Percentiles rank a stretch among this genome's conserved stretches.
Evolutionary conservation across 1,284 basidiomycete genomes (phyloP).

Genomic region (Cryptococcus sp.): DNA sequence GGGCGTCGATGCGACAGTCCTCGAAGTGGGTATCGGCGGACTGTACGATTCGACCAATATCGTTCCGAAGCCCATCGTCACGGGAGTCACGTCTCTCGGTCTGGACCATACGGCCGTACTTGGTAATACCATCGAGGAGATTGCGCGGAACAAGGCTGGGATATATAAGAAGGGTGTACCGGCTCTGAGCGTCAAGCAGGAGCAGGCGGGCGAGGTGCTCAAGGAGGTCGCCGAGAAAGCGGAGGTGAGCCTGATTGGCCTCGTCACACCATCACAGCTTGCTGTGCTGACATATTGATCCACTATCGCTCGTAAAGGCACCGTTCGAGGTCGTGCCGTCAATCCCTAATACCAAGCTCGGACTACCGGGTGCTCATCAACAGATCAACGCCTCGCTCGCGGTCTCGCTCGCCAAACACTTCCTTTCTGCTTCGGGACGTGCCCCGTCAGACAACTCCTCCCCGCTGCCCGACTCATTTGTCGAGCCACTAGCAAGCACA

Average conservation of each 20-base stretch:
- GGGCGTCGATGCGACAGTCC: constrained; percentile 79
- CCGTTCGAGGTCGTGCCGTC: constrained; percentile 39
- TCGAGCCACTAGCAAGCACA: constrained; percentile 67
- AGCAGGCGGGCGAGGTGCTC: constrained; percentile 68
- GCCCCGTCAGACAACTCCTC: constrained; percentile 30
- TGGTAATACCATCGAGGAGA: constrained; percentile 85
- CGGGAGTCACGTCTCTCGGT: constrained; percentile 87
- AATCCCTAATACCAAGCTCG: constrained; percentile 57
- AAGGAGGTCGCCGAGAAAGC: constrained; percentile 66
- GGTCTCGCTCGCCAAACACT: constrained; percentile 69
- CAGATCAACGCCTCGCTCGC: constrained; percentile 87
- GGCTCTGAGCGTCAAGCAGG: constrained; percentile 79
- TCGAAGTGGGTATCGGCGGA: constrained; percentile 97
- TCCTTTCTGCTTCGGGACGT: constrained; percentile 59
- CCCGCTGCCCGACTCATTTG: constrained; percentile 60
- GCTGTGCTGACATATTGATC: constrained; percentile 65
- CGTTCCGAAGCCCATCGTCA: constrained; percentile 83
- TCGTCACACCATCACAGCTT: not conserved
- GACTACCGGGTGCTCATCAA: constrained; percentile 87
- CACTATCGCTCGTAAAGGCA: constrained; percentile 21
- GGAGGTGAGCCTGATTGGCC: constrained; percentile 55
- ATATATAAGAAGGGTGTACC: constrained; percentile 92
- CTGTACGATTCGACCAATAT: constrained; percentile 95
- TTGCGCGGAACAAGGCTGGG: constrained; percentile 94
- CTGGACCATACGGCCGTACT: constrained; percentile 91